Percentiles rank a stretch among this genome's conserved stretches.
Evolutionary conservation across 2,329 filamentous ascomycete species (phyloP).

Genomic region (Xylaria sp.): DNA sequence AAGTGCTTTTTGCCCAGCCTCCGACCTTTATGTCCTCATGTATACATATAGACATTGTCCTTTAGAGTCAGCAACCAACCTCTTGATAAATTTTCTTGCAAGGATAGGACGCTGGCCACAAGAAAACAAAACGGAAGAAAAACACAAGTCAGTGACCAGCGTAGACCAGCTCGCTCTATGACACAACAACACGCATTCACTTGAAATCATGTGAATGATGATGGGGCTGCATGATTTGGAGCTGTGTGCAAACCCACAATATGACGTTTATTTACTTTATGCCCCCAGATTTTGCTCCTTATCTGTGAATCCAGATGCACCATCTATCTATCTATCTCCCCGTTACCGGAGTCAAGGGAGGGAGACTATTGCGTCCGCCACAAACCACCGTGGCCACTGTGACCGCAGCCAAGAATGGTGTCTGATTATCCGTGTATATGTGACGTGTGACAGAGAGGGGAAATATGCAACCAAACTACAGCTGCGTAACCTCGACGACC

Average conservation of each 20-base stretch:
- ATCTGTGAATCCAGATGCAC: not conserved
- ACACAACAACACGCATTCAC: conserved; percentile 13
- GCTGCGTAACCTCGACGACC: not conserved
- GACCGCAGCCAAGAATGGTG: no score
- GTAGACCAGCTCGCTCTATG: not conserved
- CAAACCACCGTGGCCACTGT: no score
- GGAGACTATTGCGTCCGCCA: not conserved
- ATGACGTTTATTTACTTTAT: conserved; percentile 1
- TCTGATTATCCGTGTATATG: no score
- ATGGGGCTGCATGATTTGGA: not conserved
- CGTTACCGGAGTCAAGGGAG: not conserved
- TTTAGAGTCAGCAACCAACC: not conserved
- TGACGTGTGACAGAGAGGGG: not conserved
- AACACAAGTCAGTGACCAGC: not conserved
- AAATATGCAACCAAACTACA: not conserved
- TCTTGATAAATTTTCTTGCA: not conserved
- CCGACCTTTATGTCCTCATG: no score
- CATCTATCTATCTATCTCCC: no score
- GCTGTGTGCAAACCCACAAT: not conserved
- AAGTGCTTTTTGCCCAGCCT: conserved; percentile 11
- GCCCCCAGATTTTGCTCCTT: not conserved
- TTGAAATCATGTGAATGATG: conserved; percentile 15
- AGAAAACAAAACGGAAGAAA: no score
- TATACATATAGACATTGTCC: no score
- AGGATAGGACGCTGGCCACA: not conserved